Conservation (phyloP, 2,329 filamentous ascomycete species). For the Colletotrichum zoysiae region DNA sequence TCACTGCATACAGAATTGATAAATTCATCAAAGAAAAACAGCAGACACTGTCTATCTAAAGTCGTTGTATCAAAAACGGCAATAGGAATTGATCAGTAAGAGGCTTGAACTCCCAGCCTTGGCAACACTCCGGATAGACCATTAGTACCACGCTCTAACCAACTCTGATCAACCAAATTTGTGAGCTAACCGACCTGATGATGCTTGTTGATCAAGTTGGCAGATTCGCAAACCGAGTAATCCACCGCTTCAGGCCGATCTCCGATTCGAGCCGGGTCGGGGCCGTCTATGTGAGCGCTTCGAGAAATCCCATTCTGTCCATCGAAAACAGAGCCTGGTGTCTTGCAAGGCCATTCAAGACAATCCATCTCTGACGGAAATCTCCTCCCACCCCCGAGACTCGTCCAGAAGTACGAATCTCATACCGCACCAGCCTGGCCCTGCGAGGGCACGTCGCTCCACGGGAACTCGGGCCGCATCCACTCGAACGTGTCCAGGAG, state of each 20-base stretch:
- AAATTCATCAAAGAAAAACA: background rate
- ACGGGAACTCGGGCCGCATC: slow-evolving; percentile 49
- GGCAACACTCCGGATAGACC: slow-evolving; percentile 1
- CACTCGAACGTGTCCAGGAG: slow-evolving; percentile 64
- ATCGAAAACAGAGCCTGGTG: no score
- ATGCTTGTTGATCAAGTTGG: background rate
- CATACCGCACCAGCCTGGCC: background rate
- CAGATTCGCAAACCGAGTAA: background rate
- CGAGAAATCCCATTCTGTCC: background rate
- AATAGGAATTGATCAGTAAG: background rate
- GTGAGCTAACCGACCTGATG: background rate
- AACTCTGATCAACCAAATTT: background rate
- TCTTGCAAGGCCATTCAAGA: background rate
- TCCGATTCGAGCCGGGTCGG: background rate
- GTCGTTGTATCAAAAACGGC: background rate
- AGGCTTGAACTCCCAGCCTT: slow-evolving; percentile 25
- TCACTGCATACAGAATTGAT: no score
- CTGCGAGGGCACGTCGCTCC: slow-evolving; percentile 14
- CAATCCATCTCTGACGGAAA: background rate
- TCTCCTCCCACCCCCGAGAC: background rate
- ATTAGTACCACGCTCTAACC: slow-evolving; percentile 30
- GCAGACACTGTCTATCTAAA: no score
- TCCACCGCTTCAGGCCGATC: background rate
- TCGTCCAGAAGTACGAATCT: background rate
- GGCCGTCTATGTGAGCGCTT: background rate